Percentiles rank a stretch among this genome's conserved stretches.
Conservation (phyloP, 208 protist species). For the Wallacemonas sp. region DNA sequence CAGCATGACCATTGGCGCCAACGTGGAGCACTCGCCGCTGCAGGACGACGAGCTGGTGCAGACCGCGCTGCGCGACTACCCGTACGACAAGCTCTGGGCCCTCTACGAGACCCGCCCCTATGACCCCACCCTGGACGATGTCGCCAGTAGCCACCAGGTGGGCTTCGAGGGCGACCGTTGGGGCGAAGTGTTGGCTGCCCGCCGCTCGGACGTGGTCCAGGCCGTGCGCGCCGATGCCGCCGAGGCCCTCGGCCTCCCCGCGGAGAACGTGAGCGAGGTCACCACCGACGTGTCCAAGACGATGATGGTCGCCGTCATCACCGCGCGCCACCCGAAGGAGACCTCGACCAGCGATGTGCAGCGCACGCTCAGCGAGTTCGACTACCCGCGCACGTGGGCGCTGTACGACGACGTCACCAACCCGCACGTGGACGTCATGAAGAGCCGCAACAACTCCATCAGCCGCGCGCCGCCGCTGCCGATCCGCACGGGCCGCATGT, state of each 20-base stretch:
- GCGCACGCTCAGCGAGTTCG: constrained; percentile 23
- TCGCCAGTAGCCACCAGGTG: constrained; percentile 32
- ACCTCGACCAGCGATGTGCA: constrained; percentile 17
- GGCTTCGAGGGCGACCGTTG: constrained; percentile 53
- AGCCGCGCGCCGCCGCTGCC: neutral
- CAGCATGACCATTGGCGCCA: constrained; percentile 30
- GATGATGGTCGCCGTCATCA: constrained; percentile 32
- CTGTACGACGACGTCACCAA: constrained; percentile 29
- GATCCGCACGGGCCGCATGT: constrained; percentile 7
- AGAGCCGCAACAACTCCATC: constrained; percentile 14
- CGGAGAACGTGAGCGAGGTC: constrained; percentile 30
- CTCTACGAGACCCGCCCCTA: constrained; percentile 22
- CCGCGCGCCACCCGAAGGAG: constrained; percentile 26
- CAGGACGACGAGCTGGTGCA: constrained; percentile 23
- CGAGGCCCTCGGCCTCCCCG: constrained; percentile 21
- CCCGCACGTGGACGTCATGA: constrained; percentile 23
- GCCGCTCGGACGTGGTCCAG: constrained; percentile 22
- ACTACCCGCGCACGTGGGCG: constrained; percentile 29
- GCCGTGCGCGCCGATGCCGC: constrained; percentile 45
- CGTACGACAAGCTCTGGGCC: constrained; percentile 19
- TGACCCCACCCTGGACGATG: constrained; percentile 2
- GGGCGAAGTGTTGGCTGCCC: constrained; percentile 29
- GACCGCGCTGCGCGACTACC: constrained; percentile 18
- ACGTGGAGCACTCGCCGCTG: constrained; percentile 35
- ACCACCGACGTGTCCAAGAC: constrained; percentile 28